These are phyloP conservation scores for Viridothelium virens DNA, from an alignment of 495 filamentous ascomycete genomes.

Conservation along the genomic window DNA sequence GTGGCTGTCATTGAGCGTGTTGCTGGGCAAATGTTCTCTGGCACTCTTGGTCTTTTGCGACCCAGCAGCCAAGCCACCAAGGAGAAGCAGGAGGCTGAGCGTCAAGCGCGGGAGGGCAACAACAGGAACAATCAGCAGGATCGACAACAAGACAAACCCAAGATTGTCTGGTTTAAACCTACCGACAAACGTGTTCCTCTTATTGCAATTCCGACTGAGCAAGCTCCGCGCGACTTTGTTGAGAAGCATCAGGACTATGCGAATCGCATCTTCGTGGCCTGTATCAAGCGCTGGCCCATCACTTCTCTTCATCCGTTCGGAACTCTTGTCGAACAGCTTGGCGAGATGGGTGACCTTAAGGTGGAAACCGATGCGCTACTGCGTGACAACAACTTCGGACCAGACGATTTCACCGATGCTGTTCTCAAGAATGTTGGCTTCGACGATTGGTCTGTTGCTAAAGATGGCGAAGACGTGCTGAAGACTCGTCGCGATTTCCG, in stretches of 20 bases:
- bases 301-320: constrained; percentile 98
- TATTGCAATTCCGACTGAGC: constrained; percentile 96
- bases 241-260: constrained; percentile 97
- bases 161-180: constrained; percentile 99
- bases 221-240: constrained; percentile 94
- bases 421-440: constrained; percentile 86
- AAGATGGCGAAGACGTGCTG: constrained; percentile 69
- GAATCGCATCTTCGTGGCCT: constrained; percentile 95
- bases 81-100: constrained; percentile 98
- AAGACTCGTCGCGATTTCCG: constrained; percentile 84
- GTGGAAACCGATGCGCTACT: constrained; percentile 96
- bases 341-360: constrained; percentile 92
- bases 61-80: constrained; percentile 98
- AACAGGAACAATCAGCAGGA: constrained; percentile 68
- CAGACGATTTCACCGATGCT: constrained; percentile 95
- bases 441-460: constrained; percentile 80
- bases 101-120: constrained; percentile 78
- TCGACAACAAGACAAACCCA: constrained; percentile 89
- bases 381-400: constrained; percentile 95
- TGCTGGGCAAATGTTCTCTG: constrained; percentile 98
- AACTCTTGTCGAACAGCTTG: constrained; percentile 92
- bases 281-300: constrained; percentile 99
- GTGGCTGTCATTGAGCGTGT: constrained; percentile 96
- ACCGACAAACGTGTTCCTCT: constrained; percentile 97
- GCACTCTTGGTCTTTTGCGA: constrained; percentile 82